Conservation (phyloP, 371 early-diverging fungal species). For the Circinella umbellata region DNA sequence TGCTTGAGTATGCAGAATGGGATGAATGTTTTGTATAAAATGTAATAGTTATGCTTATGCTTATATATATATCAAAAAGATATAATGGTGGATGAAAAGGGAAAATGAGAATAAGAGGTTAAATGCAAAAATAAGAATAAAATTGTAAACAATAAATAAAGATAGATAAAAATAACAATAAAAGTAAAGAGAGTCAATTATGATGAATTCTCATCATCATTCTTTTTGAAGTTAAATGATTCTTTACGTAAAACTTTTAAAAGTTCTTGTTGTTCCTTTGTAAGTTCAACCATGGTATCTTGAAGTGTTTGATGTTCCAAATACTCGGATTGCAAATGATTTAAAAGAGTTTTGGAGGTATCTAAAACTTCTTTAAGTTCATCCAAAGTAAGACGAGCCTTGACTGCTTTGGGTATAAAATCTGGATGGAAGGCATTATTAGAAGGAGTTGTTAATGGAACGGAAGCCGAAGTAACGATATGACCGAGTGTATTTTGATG, state of each 20-base stretch:
- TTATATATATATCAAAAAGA: not conserved
- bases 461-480: conserved; percentile 42
- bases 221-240: not conserved
- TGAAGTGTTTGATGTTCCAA: conserved; percentile 23
- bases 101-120: not conserved
- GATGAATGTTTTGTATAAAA: not conserved
- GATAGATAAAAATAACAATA: not conserved
- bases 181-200: not conserved
- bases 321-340: conserved; percentile 32
- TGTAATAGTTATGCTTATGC: not conserved
- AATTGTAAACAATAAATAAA: not conserved
- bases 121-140: not conserved
- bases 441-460: conserved; percentile 44
- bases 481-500: conserved; percentile 2
- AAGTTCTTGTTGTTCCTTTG: conserved; percentile 29
- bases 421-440: conserved; percentile 51
- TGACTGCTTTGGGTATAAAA: conserved; percentile 41
- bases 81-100: too few species aligned
- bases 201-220: not conserved
- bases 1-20: not conserved
- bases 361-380: conserved; percentile 41
- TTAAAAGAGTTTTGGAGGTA: conserved; percentile 29
- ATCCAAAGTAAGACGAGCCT: conserved; percentile 34
- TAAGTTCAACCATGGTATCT: conserved; percentile 20
- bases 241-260: conserved; percentile 22